These are phyloP conservation scores for Kuraishia hungarica DNA, from an alignment of 805 yeast genomes.

Conservation along the genomic window DNA sequence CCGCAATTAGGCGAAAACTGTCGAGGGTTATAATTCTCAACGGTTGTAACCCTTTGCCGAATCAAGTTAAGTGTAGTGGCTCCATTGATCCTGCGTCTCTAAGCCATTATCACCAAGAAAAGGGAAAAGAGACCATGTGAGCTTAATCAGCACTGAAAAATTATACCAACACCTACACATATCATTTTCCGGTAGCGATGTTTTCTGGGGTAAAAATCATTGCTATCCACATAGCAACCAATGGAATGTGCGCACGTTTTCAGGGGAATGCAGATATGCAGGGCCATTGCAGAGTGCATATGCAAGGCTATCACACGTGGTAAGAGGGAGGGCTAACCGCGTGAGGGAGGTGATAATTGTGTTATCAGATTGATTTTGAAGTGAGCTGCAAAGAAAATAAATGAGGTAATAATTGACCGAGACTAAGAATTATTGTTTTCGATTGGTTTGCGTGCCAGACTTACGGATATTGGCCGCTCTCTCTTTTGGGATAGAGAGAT, in stretches of 20 bases:
- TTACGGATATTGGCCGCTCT: too few species aligned
- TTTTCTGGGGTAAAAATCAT: not conserved
- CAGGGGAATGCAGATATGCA: not conserved
- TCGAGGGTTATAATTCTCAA: not conserved
- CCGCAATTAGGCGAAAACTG: not conserved
- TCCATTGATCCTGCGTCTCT: not conserved
- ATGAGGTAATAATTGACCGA: too few species aligned
- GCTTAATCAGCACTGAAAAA: not conserved
- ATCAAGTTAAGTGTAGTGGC: too few species aligned
- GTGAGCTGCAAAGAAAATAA: too few species aligned
- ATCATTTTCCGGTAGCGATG: not conserved
- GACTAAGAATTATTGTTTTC: too few species aligned
- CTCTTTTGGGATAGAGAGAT: too few species aligned
- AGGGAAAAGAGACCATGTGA: not conserved
- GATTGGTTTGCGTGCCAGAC: too few species aligned
- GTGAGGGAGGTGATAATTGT: too few species aligned
- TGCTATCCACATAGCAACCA: not conserved
- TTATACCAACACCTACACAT: too few species aligned
- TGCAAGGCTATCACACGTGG: not conserved
- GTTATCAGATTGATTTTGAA: too few species aligned
- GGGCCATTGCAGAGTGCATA: not conserved
- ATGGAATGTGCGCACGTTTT: not conserved
- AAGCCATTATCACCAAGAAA: not conserved
- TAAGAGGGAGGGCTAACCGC: too few species aligned
- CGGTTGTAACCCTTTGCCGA: not conserved